Evolutionary conservation across 148 eudicot species (phyloP), one percentile per base, ranked within the genome.

Genomic region (Camellia lanceoleosa): DNA sequence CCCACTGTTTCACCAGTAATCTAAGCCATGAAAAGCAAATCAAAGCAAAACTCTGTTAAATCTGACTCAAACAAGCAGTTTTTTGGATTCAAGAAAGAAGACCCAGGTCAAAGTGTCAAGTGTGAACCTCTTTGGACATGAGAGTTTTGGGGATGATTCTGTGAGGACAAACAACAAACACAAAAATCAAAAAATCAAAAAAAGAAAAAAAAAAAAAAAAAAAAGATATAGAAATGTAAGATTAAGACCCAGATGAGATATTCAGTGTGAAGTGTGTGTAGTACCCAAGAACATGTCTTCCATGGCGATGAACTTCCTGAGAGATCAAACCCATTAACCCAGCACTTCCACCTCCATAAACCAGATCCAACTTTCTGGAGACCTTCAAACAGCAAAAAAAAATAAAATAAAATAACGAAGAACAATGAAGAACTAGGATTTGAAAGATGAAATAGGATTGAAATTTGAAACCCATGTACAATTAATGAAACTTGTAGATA

Each of bases 301-400:
- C 97, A 46, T 91, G 90, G 41, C 76, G 81, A 68, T 93, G 88
- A 79, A 93, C 97, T 68, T 85, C 90, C 67, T 91, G 92, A 62
- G 97, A 87, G 20, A 93, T 88, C 79, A 93, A 84, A 15, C 97
- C 97, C 97, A 93, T 93, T 5, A 93, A 80, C 5, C 97, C 97
- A 68, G 90, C 77, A 66, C 97, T 93, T 2, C 94, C 97, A 42
- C 97, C 97, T 19, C 97, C 97, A 82, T 92, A 92, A 44, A 92
- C 97, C 69, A 92, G 91, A 78, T 85, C 87, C 83, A 93, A 79
- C 38, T 83, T 88, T 73, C 87, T 91, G 67, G 84, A 81, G 7
- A 93, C 93, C 97, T 92, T 69, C 59, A 78, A 42, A 62, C 42
- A 54, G 54, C 1, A 9, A 30, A 78, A 52, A 43, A 15, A 23